These are phyloP conservation scores for Pichia sporocuriosa DNA, from an alignment of 805 yeast species.

Conservation along the genomic window DNA sequence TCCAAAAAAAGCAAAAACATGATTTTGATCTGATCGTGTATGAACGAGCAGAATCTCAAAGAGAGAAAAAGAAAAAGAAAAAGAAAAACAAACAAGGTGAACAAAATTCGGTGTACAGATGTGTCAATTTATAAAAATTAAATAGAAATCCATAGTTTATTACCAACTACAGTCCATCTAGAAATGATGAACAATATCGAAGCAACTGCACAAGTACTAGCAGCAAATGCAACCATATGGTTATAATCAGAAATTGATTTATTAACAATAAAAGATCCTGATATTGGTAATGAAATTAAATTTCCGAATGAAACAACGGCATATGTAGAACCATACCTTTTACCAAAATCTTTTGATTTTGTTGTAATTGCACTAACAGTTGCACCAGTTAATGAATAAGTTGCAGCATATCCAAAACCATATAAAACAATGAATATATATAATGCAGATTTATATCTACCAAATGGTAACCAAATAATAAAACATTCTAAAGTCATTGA, in stretches of 20 bases:
- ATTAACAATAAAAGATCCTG: conserved; percentile 32
- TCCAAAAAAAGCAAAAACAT: neutral
- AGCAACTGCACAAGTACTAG: conserved; percentile 22
- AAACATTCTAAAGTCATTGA: conserved; percentile 40
- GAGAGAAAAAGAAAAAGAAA: no score
- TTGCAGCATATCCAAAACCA: conserved; percentile 55
- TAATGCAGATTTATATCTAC: conserved; percentile 34
- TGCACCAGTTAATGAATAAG: conserved; percentile 57
- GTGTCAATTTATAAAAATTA: no score
- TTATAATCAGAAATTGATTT: conserved; percentile 30
- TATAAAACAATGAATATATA: conserved; percentile 46
- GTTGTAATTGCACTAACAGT: conserved; percentile 53
- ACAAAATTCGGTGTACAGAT: no score
- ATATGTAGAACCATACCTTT: conserved; percentile 60
- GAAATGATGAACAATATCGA: conserved; percentile 38
- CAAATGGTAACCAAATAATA: conserved; percentile 62
- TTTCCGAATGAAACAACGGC: conserved; percentile 48
- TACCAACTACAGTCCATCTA: conserved; percentile 40
- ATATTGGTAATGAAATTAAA: conserved; percentile 42
- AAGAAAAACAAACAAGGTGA: no score
- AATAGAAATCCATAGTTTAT: conserved; percentile 22
- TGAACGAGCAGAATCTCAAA: no score
- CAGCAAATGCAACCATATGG: conserved; percentile 30
- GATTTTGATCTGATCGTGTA: no score
- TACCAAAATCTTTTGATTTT: conserved; percentile 53